Evolutionary conservation across 495 filamentous ascomycete genomes (phyloP), one percentile per base, ranked within the genome.

Genomic region (Aspergillus diversus): DNA sequence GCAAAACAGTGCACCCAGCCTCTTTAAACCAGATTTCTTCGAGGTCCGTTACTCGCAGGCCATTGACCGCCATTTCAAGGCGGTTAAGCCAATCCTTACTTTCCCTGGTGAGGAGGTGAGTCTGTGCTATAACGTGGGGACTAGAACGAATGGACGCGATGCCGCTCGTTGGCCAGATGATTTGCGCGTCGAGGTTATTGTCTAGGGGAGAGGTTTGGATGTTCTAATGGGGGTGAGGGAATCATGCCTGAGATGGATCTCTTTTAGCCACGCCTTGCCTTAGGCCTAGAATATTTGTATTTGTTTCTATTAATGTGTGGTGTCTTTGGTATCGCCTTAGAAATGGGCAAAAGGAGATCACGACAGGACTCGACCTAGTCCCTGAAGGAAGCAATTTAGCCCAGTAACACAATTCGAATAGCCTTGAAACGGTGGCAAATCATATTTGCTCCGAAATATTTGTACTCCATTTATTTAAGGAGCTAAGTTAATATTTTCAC

Each of bases 91-190:
- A 7, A 57, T 71, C 4, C 7, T 59, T 5, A 31, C 52, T 12
- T 71, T 64, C 33, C 6, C 12, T 9, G 61, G 59, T 33, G 34
- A 53, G 15, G 48, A 35, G 21, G 63, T 73, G 7, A 35, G 57
- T 15, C 53, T 60, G n/a, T 32, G 61, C 15, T 73, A 48, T 59
- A 67, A 61, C 9, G 69, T 73, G 3, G 70, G 70, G 5, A 66
- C 70, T 5, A 53, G 70, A 59, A 42, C 71, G 62, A 70, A 73
- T 57, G 65, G 63, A 5, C 63, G 67, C 31, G 69, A 76, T 52
- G 31, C 27, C 13, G 17, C 62, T 8, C 15, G 21, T 9, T 68
- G 66, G 66, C 66, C 66, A 5, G 63, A 49, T 0, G 66, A 68
- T 57, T 42, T 68, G 3, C 13, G 13, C 13, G 16, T 17, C 46